Evolutionary conservation across 495 filamentous ascomycete species (phyloP).

Genomic region (Penicillium angulare): DNA sequence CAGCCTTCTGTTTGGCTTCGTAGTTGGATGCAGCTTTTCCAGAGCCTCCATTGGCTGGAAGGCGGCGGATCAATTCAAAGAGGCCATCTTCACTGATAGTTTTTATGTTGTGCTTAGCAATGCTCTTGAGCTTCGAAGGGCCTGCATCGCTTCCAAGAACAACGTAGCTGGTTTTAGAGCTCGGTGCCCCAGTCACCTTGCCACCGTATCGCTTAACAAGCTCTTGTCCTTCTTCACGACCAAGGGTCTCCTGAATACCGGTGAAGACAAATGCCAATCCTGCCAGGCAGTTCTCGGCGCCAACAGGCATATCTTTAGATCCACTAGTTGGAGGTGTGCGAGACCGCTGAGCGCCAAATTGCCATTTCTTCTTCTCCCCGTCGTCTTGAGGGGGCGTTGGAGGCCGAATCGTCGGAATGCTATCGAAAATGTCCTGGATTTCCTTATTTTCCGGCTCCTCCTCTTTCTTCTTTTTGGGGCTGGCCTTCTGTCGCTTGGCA

Average conservation of each 20-base stretch:
- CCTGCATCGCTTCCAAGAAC: slow-evolving; percentile 89
- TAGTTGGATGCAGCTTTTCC: slow-evolving; percentile 83
- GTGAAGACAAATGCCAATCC: slow-evolving; percentile 99
- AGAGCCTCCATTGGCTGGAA: slow-evolving; percentile 83
- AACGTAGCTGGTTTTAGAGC: slow-evolving; percentile 89
- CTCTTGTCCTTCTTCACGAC: slow-evolving; percentile 80
- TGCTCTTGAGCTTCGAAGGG: slow-evolving; percentile 90
- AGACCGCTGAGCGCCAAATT: slow-evolving; percentile 57
- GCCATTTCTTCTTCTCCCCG: slow-evolving; percentile 66
- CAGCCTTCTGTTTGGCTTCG: slow-evolving; percentile 76
- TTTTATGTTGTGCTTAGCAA: slow-evolving; percentile 71
- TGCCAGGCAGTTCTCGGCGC: slow-evolving; percentile 85
- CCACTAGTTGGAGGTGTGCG: slow-evolving; percentile 59
- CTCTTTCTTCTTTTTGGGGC: slow-evolving; percentile 60
- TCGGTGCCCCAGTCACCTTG: slow-evolving; percentile 81
- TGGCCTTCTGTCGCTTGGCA: slow-evolving; percentile 59
- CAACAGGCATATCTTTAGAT: slow-evolving; percentile 71
- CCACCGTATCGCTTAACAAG: slow-evolving; percentile 92
- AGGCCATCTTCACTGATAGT: slow-evolving; percentile 93
- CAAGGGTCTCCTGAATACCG: slow-evolving; percentile 73
- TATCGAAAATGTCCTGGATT: slow-evolving; percentile 82
- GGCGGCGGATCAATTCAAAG: slow-evolving; percentile 77
- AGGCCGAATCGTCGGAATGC: slow-evolving; percentile 74
- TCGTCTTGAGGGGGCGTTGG: slow-evolving; percentile 74
- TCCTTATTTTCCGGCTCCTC: slow-evolving; percentile 57